Conservation (phyloP, 2,329 filamentous ascomycete genomes). For the Chaetomiaceae sp. region DNA sequence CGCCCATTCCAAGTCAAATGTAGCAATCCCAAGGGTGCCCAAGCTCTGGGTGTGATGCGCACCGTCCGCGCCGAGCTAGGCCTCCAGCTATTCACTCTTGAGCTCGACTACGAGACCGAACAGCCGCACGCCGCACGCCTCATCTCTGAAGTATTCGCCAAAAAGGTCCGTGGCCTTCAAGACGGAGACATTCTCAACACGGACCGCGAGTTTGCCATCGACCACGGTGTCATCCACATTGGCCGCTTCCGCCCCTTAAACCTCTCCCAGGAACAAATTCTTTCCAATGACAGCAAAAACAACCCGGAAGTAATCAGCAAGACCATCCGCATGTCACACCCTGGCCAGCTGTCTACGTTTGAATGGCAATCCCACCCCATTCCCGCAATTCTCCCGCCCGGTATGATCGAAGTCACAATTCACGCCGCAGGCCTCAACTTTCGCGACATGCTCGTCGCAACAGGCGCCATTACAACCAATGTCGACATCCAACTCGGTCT, state of each 20-base stretch:
- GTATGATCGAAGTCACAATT: neutral
- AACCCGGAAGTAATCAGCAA: neutral
- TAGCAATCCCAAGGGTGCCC: constrained; percentile 7
- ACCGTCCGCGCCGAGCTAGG: constrained; percentile 8
- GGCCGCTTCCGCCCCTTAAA: constrained; percentile 9
- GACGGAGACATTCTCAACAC: constrained; percentile 5
- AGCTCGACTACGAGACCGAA: constrained; percentile 6
- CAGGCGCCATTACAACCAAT: neutral
- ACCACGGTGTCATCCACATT: constrained; percentile 3
- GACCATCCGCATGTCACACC: neutral
- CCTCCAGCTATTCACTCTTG: constrained; percentile 13
- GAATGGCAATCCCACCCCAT: neutral
- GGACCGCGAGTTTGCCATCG: constrained; percentile 16
- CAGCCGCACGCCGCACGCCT: neutral
- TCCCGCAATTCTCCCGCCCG: neutral
- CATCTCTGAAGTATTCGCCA: neutral
- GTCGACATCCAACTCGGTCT: neutral
- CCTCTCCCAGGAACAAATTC: neutral
- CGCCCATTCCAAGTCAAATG: constrained; percentile 8
- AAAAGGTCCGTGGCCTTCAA: neutral
- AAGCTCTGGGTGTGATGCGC: constrained; percentile 5
- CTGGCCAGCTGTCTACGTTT: neutral
- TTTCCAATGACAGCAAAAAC: neutral
- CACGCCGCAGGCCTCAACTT: constrained; percentile 3
- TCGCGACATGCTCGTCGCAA: constrained; percentile 2